Evolutionary conservation across 2,329 filamentous ascomycete species (phyloP).

Genomic region (Exophiala sideris): DNA sequence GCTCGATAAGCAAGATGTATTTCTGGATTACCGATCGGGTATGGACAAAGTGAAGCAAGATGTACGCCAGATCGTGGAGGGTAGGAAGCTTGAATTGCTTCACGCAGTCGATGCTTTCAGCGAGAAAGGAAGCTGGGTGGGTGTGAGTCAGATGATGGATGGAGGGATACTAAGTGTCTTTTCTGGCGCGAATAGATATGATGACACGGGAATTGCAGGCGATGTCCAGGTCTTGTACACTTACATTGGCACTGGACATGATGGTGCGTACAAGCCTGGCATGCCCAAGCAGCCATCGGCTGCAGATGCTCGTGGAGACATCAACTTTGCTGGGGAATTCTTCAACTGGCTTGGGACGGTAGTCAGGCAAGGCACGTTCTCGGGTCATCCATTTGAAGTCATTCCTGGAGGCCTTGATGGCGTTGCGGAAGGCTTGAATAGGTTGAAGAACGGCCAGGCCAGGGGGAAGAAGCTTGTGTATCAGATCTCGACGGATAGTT

Average conservation of each 20-base stretch:
- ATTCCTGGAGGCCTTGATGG: slow-evolving; percentile 43
- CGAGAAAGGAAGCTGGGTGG: slow-evolving; percentile 48
- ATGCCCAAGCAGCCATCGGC: slow-evolving; percentile 24
- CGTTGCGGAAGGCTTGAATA: slow-evolving; percentile 7
- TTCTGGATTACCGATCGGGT: slow-evolving; percentile 60
- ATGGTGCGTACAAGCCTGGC: slow-evolving; percentile 17
- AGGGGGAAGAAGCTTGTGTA: slow-evolving; percentile 12
- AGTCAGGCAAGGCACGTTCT: slow-evolving; percentile 47
- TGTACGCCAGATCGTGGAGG: slow-evolving; percentile 38
- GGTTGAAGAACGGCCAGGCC: slow-evolving; percentile 1
- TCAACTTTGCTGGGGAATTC: slow-evolving; percentile 45
- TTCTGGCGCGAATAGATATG: slow-evolving; percentile 42
- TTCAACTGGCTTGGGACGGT: slow-evolving; percentile 44
- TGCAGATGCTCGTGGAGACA: slow-evolving; percentile 31
- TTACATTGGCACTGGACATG: slow-evolving; percentile 34
- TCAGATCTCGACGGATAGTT: neutral
- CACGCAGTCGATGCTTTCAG: slow-evolving; percentile 57
- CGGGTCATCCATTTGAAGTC: slow-evolving; percentile 49
- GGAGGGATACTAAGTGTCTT: slow-evolving; percentile 42
- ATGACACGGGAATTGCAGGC: slow-evolving; percentile 35
- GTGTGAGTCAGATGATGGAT: slow-evolving; percentile 44
- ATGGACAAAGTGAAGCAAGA: slow-evolving; percentile 38
- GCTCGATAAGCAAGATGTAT: slow-evolving; percentile 50
- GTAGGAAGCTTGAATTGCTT: neutral
- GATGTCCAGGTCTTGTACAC: slow-evolving; percentile 34